These are phyloP conservation scores for Dactylella cylindrospora DNA, from an alignment of 2,329 filamentous ascomycete species.

Conservation along the genomic window DNA sequence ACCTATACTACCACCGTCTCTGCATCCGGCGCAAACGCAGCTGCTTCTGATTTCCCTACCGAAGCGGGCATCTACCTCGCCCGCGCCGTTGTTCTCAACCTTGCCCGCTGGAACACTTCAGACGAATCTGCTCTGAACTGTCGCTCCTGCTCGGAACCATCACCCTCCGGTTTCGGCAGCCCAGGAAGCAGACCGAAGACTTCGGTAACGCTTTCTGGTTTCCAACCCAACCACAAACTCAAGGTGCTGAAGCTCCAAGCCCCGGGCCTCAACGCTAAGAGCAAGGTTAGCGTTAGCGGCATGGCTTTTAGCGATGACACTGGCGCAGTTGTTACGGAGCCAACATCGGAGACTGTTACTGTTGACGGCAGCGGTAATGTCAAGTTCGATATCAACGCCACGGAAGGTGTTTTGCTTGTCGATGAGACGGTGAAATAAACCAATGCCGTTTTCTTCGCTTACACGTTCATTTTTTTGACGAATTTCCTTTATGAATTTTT, in stretches of 20 bases:
- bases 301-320: constrained; percentile 20
- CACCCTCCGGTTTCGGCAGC: constrained; percentile 7
- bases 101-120: constrained; percentile 31
- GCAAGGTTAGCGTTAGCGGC: constrained; percentile 21
- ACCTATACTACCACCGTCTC: constrained; percentile 1
- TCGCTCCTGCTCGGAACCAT: constrained; percentile 15
- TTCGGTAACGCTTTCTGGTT: constrained; percentile 12
- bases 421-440: constrained; percentile 20
- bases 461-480: not conserved
- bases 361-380: constrained; percentile 16
- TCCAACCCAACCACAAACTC: constrained; percentile 25
- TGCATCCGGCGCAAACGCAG: not conserved
- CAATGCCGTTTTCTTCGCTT: not conserved
- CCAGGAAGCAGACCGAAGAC: not conserved
- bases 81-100: constrained; percentile 31
- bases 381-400: constrained; percentile 10
- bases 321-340: constrained; percentile 1
- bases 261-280: constrained; percentile 35
- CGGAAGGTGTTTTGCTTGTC: constrained; percentile 30
- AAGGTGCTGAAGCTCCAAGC: constrained; percentile 21
- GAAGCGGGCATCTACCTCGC: constrained; percentile 20
- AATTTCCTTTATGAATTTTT: constrained; percentile 1
- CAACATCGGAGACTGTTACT: not conserved
- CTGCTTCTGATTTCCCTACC: not conserved
- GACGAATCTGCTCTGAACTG: constrained; percentile 9